Base-by-base conservation (phyloP, 2,329 filamentous ascomycete genomes). In the Alternaria gansuensis region DNA sequence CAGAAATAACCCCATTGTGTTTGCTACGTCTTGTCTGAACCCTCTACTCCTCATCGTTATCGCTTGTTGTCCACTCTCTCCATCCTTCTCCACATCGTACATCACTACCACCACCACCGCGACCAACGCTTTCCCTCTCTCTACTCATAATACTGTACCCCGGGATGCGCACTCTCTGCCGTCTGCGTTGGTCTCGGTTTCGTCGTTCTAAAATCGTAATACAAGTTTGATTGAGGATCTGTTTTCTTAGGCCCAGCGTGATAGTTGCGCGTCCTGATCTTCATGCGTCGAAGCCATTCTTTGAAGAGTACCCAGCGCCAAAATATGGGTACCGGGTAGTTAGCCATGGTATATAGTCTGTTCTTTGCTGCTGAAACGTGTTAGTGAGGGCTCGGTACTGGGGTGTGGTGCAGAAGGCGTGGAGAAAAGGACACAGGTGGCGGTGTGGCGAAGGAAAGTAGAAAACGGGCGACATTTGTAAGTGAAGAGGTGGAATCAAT, bases 151-250 rank as follows among this genome's bases (percentile, higher is more conserved):
- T 43, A 36, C n/a, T 50, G 23, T 6, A 24, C 36, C 13, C 56
- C 56, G 8, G 51, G 56, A 45, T 59, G 56, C 11, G 43, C 40
- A 36, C 48, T 54, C 3, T 54, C 44, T 0, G 31, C 36, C 7
- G 24, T 48, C 37, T 53, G 50, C 14, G n/a, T 39, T 4, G 33
- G 34, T 13, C 51, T 23, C 29, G 34, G 33, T 21, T 44, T 41
- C 29, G 51, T 54, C 4, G 41, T 43, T 11, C 51, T 28, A 26
- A 34, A 59, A 7, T 59, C 51, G 28, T 49, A 59, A 21, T 59
- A 59, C n/a, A 59, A 33, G 28, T 51, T 23, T 11, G 51, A 50
- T 9, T 59, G 43, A 24, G 45, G 26, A 14, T 50, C 39, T 9
- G 31, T 45, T 4, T n/a, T 28, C 14, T n/a, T 31, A 5, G 56